A percentile compares a stretch with the other conserved stretches of the same genome.
Evolutionary conservation across 306 rosid genomes (phyloP).

Genomic region (Datisca glomerata): DNA sequence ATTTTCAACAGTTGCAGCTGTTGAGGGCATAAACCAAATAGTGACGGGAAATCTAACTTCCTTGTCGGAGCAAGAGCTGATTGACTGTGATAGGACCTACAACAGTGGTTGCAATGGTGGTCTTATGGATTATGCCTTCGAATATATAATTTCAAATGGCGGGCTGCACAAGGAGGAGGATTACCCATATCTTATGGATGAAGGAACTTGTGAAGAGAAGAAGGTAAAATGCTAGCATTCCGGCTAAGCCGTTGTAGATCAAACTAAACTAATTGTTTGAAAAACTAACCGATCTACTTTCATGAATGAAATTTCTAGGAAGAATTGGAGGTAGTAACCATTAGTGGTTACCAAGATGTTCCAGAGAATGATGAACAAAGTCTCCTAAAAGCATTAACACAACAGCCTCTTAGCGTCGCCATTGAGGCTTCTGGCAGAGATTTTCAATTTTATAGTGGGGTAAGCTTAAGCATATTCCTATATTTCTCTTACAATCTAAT

Average conservation of each 20-base stretch:
- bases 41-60: conserved; percentile 40
- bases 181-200: conserved; percentile 58
- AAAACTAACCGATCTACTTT: too few relatives aligned
- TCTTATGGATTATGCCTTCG: conserved; percentile 33
- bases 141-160: conserved; percentile 22
- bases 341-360: conserved; percentile 70
- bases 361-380: conserved; percentile 68
- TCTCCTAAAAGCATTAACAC: conserved; percentile 77
- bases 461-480: conserved; percentile 14
- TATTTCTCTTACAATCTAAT: not conserved
- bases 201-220: conserved; percentile 65
- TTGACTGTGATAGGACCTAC: conserved; percentile 32
- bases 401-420: conserved; percentile 85
- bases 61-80: conserved; percentile 36
- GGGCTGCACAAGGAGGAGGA: conserved; percentile 39
- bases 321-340: conserved; percentile 41
- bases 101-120: conserved; percentile 40
- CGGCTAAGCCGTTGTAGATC: too few relatives aligned
- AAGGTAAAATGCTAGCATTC: too few relatives aligned
- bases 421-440: conserved; percentile 79
- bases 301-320: conserved; percentile 48
- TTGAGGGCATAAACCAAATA: conserved; percentile 37
- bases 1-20: conserved; percentile 39
- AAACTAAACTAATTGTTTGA: too few relatives aligned
- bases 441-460: conserved; percentile 92